phyloP scores from a whole-genome alignment of 495 filamentous ascomycete genomes.

The Tetracladium setigerum region DNA sequence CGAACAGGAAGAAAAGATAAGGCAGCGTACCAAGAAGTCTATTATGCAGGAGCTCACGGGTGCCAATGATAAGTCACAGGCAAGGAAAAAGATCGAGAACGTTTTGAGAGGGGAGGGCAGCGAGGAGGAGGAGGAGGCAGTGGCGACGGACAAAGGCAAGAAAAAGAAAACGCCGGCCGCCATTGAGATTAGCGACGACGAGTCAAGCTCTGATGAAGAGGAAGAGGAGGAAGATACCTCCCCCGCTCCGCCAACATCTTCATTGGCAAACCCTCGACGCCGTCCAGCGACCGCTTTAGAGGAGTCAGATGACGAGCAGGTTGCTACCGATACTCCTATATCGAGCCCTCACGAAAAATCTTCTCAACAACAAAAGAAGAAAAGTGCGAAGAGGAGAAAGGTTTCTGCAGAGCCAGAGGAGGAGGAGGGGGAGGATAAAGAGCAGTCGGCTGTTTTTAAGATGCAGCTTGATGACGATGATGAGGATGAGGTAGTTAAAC shows the following conservation, averaged over 20 bases:
- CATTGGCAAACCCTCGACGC: conserved; percentile 1
- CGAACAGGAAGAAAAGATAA: conserved; percentile 47
- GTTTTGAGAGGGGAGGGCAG: conserved; percentile 1
- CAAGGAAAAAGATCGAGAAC: conserved; percentile 5
- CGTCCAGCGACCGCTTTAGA: conserved; percentile 2
- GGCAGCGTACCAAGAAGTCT: conserved; percentile 23
- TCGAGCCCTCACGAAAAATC: conserved; percentile 19
- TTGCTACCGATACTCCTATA: conserved; percentile 19
- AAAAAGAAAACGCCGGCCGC: not conserved
- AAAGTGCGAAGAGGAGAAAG: conserved; percentile 8
- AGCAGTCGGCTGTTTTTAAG: not conserved
- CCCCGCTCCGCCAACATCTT: conserved; percentile 8
- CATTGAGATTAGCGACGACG: conserved; percentile 2
- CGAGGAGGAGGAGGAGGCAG: conserved; percentile 20
- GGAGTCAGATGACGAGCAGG: conserved; percentile 20
- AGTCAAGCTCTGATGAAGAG: conserved; percentile 3
- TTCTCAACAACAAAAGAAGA: conserved; percentile 17
- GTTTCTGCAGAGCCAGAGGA: conserved; percentile 26
- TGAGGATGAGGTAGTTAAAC: conserved; percentile 27
- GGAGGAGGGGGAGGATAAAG: conserved; percentile 27
- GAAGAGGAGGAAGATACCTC: conserved; percentile 16
- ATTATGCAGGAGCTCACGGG: conserved; percentile 21
- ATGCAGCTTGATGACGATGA: conserved; percentile 26
- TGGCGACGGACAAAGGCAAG: not conserved
- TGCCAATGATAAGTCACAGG: conserved; percentile 1